These are phyloP conservation scores for Chalciporus piperatus DNA, from an alignment of 768 basidiomycete species.

Conservation along the genomic window DNA sequence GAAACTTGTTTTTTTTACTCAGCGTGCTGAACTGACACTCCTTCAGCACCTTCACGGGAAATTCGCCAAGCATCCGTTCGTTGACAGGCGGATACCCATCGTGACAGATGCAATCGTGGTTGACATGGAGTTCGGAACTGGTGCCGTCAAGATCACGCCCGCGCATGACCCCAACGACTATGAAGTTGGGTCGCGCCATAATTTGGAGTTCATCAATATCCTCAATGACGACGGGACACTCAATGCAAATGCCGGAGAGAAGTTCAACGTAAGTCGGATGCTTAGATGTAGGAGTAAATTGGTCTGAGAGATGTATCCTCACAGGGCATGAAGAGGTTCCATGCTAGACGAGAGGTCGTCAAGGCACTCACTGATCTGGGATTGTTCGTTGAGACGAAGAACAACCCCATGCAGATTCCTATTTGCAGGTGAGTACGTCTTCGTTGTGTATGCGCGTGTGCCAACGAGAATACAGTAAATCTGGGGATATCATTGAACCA, in stretches of 20 bases:
- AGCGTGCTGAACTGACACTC: not conserved
- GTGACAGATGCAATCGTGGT: constrained; percentile 79
- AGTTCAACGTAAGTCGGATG: constrained; percentile 56
- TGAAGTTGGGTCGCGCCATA: constrained; percentile 85
- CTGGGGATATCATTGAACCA: constrained; percentile 94
- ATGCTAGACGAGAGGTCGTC: constrained; percentile 80
- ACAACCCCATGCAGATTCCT: constrained; percentile 97
- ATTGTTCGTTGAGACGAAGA: constrained; percentile 85
- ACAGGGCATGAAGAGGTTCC: constrained; percentile 97
- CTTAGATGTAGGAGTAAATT: not conserved
- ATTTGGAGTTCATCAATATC: constrained; percentile 89
- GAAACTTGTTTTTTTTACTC: not conserved
- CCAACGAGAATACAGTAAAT: constrained; percentile 58
- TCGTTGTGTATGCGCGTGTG: not conserved
- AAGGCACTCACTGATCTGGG: constrained; percentile 81
- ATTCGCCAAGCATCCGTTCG: constrained; percentile 86
- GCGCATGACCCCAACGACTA: constrained; percentile 98
- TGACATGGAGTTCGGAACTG: constrained; percentile 95
- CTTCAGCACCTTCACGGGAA: constrained; percentile 88
- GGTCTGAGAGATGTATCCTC: not conserved
- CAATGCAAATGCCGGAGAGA: constrained; percentile 82
- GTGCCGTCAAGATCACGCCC: constrained; percentile 98
- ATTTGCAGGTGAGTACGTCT: constrained; percentile 64
- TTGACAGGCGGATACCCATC: constrained; percentile 83
- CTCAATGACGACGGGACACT: constrained; percentile 96